Base-by-base conservation (phyloP, 192 early-diverging fungal genomes). In the Lunasporangiospora selenospora region DNA sequence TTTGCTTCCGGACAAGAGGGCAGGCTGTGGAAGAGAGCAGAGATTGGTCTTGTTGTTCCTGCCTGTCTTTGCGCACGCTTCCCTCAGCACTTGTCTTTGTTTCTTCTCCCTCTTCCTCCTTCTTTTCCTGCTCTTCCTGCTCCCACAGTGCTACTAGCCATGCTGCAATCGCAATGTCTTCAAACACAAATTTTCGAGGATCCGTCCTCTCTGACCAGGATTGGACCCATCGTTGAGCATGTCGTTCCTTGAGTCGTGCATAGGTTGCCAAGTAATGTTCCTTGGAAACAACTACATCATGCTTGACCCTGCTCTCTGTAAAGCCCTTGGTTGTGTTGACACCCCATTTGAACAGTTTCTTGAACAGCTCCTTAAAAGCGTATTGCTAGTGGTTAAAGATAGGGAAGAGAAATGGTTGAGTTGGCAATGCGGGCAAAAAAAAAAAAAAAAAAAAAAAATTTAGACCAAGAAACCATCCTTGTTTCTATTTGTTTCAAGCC, bases 161-260 rank as follows among this genome's bases (percentile, higher is more conserved):
- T 42, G 86, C 88, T 23, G 93, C 92, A 58, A 95, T 94, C 3
- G 87, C 89, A 67, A 95, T 87, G 56, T 95, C 93, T 75, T 95
- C 93, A 70, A 84, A 92, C 8, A 95, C 90, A 80, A 89, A 91
- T 56, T 95, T 95, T 38, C 66, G 71, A 3, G 93, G 87, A 61
- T 95, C 93, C 1, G 92, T 94, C 66, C 88, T 86, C 61, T 94
- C 92, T 0, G 90, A 80, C 93, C 93, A 95, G 32, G 79, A 81
- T 45, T 78, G 69, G 6, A 95, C 86, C 83, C 87, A 86, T 52
- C 79, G 58, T 18, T 77, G 58, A 6, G 85, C 87, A 63, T 95
- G 87, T 39, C 77, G 87, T 19, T 67, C 66, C 58, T 95, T 95
- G 7, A 95, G 70, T 21, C 76, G 58, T 13, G 78, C 66, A 36